phyloP scores from a whole-genome alignment of 371 early-diverging fungal genomes.

The Syncephalastrum racemosum region DNA sequence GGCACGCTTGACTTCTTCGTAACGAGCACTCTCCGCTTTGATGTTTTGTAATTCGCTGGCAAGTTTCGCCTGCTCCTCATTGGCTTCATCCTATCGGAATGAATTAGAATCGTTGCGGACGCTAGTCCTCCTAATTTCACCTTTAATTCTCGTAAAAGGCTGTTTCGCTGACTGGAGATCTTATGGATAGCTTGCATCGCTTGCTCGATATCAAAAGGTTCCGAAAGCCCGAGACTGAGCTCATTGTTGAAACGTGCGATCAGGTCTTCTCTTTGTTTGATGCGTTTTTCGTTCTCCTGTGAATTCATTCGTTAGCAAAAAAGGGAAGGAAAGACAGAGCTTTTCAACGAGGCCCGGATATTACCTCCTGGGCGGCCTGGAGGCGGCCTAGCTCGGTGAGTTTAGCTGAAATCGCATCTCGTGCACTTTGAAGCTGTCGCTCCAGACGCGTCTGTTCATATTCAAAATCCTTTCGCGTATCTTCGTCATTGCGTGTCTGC shows the following conservation, averaged over 20 bases:
- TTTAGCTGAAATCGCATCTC: slow-evolving; percentile 19
- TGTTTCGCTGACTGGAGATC: no score
- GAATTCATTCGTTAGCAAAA: background rate
- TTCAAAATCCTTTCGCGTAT: slow-evolving; percentile 9
- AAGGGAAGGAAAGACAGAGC: background rate
- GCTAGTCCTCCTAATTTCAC: no score
- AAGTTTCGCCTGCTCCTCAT: slow-evolving; percentile 13
- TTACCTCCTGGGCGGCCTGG: slow-evolving; percentile 25
- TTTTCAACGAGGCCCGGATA: background rate
- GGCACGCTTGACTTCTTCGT: slow-evolving; percentile 19
- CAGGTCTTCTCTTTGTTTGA: slow-evolving; percentile 24
- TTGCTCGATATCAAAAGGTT: background rate
- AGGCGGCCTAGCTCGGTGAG: slow-evolving; percentile 24
- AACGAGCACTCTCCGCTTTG: slow-evolving; percentile 18
- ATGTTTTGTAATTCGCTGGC: slow-evolving; percentile 15
- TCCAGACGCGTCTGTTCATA: slow-evolving; percentile 15
- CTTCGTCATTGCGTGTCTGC: slow-evolving; percentile 14
- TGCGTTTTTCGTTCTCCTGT: slow-evolving; percentile 25
- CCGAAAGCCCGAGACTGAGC: slow-evolving; percentile 7
- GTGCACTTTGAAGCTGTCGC: slow-evolving; percentile 10
- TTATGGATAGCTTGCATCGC: slow-evolving; percentile 5
- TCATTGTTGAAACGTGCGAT: slow-evolving; percentile 16
- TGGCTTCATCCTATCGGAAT: slow-evolving; percentile 11
- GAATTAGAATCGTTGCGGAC: no score
- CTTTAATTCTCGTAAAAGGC: no score